Conservation (phyloP, 768 basidiomycete genomes). For the Clavaria fumosa region DNA sequence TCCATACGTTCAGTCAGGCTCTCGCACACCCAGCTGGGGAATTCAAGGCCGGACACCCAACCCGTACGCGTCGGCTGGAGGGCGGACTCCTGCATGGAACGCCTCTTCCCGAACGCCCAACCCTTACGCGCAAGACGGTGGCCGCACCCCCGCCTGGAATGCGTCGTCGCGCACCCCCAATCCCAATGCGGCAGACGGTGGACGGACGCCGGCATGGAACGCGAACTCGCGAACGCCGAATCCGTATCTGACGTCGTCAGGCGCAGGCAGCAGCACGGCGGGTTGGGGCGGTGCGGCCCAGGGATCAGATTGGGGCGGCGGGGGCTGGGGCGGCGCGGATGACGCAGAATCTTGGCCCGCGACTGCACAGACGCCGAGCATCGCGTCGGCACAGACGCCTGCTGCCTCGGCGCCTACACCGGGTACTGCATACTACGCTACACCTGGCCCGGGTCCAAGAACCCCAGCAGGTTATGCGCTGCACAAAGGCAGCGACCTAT, state of each 20-base stretch:
- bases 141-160: constrained; percentile 50
- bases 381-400: too few species aligned
- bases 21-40: constrained; percentile 42
- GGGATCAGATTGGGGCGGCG: constrained; percentile 6
- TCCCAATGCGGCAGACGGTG: constrained; percentile 39
- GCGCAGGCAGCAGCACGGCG: constrained; percentile 37
- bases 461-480: too few species aligned
- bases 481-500: too few species aligned
- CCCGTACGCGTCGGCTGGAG: constrained; percentile 39
- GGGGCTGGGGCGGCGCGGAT: constrained; percentile 7
- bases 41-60: constrained; percentile 53
- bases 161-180: constrained; percentile 56
- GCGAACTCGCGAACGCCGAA: constrained; percentile 53
- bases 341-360: constrained; percentile 1
- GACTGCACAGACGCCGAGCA: neutral
- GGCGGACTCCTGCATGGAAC: constrained; percentile 42
- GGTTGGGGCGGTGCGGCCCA: constrained; percentile 12
- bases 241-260: constrained; percentile 36
- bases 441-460: too few species aligned
- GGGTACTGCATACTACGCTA: too few species aligned
- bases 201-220: constrained; percentile 57
- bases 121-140: constrained; percentile 40
- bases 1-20: constrained; percentile 39
- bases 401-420: too few species aligned
- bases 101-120: constrained; percentile 51